These are phyloP conservation scores for Podospora fimiseda DNA, from an alignment of 495 filamentous ascomycete species.

Conservation along the genomic window DNA sequence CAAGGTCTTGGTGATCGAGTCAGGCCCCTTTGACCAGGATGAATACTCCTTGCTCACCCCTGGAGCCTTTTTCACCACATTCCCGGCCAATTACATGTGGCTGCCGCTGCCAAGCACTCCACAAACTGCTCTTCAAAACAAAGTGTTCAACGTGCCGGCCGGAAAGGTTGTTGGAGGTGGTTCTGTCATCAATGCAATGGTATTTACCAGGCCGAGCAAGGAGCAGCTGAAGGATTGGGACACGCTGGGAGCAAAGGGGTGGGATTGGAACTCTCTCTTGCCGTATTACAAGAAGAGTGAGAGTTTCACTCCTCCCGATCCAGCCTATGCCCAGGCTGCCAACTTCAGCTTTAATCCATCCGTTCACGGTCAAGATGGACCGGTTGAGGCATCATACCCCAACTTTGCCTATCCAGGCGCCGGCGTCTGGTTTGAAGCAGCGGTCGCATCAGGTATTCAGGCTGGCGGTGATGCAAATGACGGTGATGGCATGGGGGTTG, in stretches of 20 bases:
- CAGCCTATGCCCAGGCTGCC: conserved; percentile 16
- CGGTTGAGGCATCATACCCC: conserved; percentile 35
- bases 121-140: conserved; percentile 21
- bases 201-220: conserved; percentile 32
- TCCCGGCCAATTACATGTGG: conserved; percentile 19
- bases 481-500: conserved; percentile 24
- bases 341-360: conserved; percentile 38
- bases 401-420: conserved; percentile 33
- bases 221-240: conserved; percentile 56
- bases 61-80: conserved; percentile 18
- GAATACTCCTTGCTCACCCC: conserved; percentile 23
- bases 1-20: conserved; percentile 39
- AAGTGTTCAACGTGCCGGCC: conserved; percentile 14
- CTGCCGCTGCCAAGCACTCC: conserved; percentile 17
- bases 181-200: conserved; percentile 39
- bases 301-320: conserved; percentile 22
- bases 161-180: conserved; percentile 37
- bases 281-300: conserved; percentile 52
- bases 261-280: conserved; percentile 54
- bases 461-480: conserved; percentile 30
- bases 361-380: conserved; percentile 33
- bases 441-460: conserved; percentile 22
- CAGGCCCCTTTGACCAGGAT: conserved; percentile 29
- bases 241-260: conserved; percentile 51
- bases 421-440: conserved; percentile 25